These are phyloP conservation scores for Colletotrichum eremochloae DNA, from an alignment of 2,329 filamentous ascomycete species.

Conservation along the genomic window DNA sequence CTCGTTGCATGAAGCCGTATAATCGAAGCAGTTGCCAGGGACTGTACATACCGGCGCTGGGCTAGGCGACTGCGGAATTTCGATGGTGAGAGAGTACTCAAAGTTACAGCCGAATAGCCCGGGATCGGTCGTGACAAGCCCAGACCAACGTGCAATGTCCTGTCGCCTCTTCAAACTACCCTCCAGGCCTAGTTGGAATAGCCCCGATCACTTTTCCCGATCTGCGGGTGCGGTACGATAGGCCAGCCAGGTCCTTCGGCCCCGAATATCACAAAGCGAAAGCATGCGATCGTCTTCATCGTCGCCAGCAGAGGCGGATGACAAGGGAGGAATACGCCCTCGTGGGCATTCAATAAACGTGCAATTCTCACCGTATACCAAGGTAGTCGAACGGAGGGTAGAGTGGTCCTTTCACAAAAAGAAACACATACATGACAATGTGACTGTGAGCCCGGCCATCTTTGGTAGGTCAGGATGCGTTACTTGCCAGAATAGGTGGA, in stretches of 20 bases:
- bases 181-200: background rate
- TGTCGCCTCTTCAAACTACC: background rate
- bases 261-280: background rate
- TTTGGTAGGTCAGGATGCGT: background rate
- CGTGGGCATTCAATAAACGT: background rate
- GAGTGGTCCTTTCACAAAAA: background rate
- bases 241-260: background rate
- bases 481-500: background rate
- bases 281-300: background rate
- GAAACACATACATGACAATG: background rate
- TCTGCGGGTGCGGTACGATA: background rate
- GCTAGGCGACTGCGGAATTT: background rate
- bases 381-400: background rate
- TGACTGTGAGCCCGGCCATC: background rate
- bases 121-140: too few relatives aligned
- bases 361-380: background rate
- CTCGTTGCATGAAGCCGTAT: background rate
- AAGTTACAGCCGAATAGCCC: background rate
- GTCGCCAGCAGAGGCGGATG: background rate
- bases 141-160: too few relatives aligned
- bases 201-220: background rate
- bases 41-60: background rate
- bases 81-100: background rate
- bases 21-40: background rate
- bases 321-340: background rate